Evolutionary conservation across 2,329 filamentous ascomycete species (phyloP).

Genomic region (Cyphellophora europaea): DNA sequence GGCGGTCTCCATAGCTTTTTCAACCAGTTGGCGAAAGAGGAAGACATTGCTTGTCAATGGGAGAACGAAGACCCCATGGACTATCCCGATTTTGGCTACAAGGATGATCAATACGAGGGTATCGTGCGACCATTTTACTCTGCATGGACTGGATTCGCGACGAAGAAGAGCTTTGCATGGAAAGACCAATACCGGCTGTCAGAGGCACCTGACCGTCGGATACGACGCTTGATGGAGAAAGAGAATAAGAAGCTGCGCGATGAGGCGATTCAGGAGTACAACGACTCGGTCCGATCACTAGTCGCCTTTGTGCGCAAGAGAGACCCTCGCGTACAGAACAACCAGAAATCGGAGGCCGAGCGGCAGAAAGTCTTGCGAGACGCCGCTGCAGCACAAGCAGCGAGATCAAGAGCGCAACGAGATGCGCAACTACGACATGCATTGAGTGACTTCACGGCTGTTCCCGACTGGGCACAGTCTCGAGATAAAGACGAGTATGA

Average conservation of each 20-base stretch:
- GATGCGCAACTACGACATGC: constrained; percentile 47
- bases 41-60: constrained; percentile 64
- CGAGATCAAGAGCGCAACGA: constrained; percentile 71
- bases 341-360: constrained; percentile 68
- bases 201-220: constrained; percentile 76
- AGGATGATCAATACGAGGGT: constrained; percentile 65
- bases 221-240: constrained; percentile 83
- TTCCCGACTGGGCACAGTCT: constrained; percentile 65
- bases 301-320: constrained; percentile 84
- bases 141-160: constrained; percentile 71
- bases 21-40: constrained; percentile 68
- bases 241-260: constrained; percentile 82
- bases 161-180: constrained; percentile 81
- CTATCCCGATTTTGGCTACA: constrained; percentile 76
- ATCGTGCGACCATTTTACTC: constrained; percentile 74
- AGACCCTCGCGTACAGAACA: constrained; percentile 74
- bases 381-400: constrained; percentile 74
- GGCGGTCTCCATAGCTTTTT: constrained; percentile 70
- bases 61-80: constrained; percentile 50
- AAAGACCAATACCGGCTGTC: constrained; percentile 73
- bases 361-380: constrained; percentile 69
- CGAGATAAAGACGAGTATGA: constrained; percentile 41
- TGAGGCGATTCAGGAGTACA: constrained; percentile 77
- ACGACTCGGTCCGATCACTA: constrained; percentile 78
- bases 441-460: constrained; percentile 42